phyloP scores from a whole-genome alignment of 306 rosid species.

The Vicia villosa region DNA sequence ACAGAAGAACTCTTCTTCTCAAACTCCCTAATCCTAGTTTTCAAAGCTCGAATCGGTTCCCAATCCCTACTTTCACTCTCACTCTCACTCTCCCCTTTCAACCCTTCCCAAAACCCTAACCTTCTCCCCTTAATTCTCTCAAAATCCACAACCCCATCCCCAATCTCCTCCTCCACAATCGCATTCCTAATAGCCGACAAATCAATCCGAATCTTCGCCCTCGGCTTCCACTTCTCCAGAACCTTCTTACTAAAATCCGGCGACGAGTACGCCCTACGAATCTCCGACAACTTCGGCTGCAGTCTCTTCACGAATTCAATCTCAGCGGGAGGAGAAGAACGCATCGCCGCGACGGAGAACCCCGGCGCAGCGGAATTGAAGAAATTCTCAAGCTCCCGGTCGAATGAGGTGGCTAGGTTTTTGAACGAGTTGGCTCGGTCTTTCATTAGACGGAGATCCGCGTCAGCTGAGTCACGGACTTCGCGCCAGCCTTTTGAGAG shows the following conservation, averaged over 20 bases:
- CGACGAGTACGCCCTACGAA: conserved; percentile 79
- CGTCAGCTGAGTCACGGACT: conserved; percentile 92
- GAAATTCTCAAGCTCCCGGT: conserved; percentile 90
- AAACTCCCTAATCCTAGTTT: conserved; percentile 76
- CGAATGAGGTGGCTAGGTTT: conserved; percentile 85
- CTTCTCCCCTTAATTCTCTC: conserved; percentile 60
- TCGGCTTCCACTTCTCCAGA: conserved; percentile 86
- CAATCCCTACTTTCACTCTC: conserved; percentile 59
- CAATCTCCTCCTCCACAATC: conserved; percentile 69
- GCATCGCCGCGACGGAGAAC: conserved; percentile 64
- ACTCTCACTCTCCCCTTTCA: conserved; percentile 59
- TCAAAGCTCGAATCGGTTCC: conserved; percentile 91
- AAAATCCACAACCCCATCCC: conserved; percentile 48
- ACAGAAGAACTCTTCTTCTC: conserved; percentile 73
- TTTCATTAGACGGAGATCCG: conserved; percentile 81
- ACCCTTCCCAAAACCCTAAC: conserved; percentile 77
- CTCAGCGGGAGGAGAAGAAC: conserved; percentile 69
- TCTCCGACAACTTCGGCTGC: conserved; percentile 81
- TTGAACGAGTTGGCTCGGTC: conserved; percentile 92
- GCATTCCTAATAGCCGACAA: conserved; percentile 84
- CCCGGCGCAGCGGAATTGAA: conserved; percentile 63
- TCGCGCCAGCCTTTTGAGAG: conserved; percentile 91
- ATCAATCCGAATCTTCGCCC: conserved; percentile 77
- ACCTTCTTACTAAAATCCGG: conserved; percentile 94
- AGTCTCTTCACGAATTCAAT: conserved; percentile 86